Evolutionary conservation across 163 green algal genomes (phyloP).

Genomic region (Coccomyxa subellipsoidea): DNA sequence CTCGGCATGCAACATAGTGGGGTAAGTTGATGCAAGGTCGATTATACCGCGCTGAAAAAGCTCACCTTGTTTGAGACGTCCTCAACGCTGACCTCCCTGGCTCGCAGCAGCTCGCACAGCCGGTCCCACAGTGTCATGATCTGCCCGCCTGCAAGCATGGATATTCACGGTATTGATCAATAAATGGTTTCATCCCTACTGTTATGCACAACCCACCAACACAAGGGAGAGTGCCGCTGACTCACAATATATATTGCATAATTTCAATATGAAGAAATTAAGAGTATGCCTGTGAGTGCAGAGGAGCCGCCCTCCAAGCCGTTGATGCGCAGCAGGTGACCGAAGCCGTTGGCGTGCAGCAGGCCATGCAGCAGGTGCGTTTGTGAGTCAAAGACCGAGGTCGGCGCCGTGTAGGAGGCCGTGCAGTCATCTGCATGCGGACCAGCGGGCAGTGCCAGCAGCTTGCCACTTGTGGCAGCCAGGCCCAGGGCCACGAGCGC

Average conservation of each 20-base stretch:
- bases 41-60: neutral
- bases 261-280: no score
- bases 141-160: conserved; percentile 53
- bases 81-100: conserved; percentile 77
- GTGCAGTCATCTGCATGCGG: neutral
- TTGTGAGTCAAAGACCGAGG: conserved; percentile 72
- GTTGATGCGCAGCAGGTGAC: conserved; percentile 92
- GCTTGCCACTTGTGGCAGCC: neutral
- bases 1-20: neutral
- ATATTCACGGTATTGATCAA: no score
- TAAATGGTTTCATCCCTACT: no score
- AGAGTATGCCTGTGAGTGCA: conserved; percentile 26
- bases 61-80: conserved; percentile 89
- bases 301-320: conserved; percentile 55
- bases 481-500: conserved; percentile 12
- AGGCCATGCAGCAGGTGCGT: conserved; percentile 90
- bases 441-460: no score
- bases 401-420: conserved; percentile 33
- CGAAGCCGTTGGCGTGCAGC: conserved; percentile 92
- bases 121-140: conserved; percentile 92
- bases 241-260: no score
- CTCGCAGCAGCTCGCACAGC: conserved; percentile 77
- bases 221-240: no score
- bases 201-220: no score
- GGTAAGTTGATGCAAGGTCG: neutral